Evolutionary conservation across 805 yeast genomes (phyloP).

Genomic region (Teunomyces kruisii): DNA sequence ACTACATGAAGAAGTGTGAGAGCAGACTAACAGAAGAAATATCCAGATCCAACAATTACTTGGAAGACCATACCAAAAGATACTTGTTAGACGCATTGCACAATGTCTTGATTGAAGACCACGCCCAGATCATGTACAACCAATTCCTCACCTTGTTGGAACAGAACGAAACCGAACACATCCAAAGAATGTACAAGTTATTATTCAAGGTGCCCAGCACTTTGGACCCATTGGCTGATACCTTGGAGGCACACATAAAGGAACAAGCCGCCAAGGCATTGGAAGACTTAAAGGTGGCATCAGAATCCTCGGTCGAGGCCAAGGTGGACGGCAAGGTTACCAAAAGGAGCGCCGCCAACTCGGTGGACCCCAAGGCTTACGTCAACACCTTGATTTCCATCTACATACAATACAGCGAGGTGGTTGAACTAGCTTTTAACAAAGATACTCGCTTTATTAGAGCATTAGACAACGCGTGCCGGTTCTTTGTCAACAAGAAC

Average conservation of each 20-base stretch:
- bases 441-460: conserved; percentile 77
- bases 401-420: conserved; percentile 62
- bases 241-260: conserved; percentile 72
- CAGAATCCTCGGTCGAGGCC: conserved; percentile 22
- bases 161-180: conserved; percentile 68
- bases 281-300: conserved; percentile 47
- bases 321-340: conserved; percentile 14
- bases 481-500: conserved; percentile 78
- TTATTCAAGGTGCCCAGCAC: conserved; percentile 78
- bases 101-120: conserved; percentile 72
- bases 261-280: conserved; percentile 49
- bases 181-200: conserved; percentile 72
- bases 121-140: conserved; percentile 70
- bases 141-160: conserved; percentile 77
- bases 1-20: conserved; percentile 85
- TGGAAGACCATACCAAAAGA: conserved; percentile 83
- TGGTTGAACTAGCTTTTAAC: conserved; percentile 67
- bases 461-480: conserved; percentile 88
- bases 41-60: conserved; percentile 68
- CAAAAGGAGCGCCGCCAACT: conserved; percentile 18
- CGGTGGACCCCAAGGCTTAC: conserved; percentile 75
- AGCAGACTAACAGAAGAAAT: conserved; percentile 81
- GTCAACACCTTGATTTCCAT: conserved; percentile 73
- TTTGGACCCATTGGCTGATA: conserved; percentile 70
- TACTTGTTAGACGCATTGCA: conserved; percentile 76